Evolutionary conservation across 2,329 filamentous ascomycete genomes (phyloP).

Genomic region (Cytospora mali): DNA sequence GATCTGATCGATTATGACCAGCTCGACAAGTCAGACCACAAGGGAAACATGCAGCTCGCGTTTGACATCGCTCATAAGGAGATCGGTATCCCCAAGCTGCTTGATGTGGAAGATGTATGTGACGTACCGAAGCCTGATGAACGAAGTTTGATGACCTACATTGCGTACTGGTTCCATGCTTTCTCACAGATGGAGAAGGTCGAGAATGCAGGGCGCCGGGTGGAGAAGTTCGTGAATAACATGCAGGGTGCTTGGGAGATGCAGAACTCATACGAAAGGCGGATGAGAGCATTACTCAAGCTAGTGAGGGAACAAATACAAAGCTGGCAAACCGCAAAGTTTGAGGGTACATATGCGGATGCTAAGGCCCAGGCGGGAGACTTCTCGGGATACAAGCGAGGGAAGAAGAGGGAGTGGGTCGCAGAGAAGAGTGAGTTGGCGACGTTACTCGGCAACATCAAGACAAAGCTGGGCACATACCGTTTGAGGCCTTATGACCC

Average conservation of each 20-base stretch:
- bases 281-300: constrained; percentile 81
- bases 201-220: constrained; percentile 91
- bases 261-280: constrained; percentile 92
- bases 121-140: constrained; percentile 96
- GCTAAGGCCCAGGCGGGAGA: constrained; percentile 83
- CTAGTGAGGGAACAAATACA: constrained; percentile 74
- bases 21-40: constrained; percentile 90
- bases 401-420: constrained; percentile 91
- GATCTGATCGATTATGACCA: constrained; percentile 97
- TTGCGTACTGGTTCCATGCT: constrained; percentile 99
- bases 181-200: constrained; percentile 99
- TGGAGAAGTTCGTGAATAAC: constrained; percentile 98
- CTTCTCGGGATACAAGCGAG: constrained; percentile 88
- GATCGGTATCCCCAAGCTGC: constrained; percentile 92
- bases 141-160: constrained; percentile 97
- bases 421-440: constrained; percentile 96
- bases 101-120: constrained; percentile 97
- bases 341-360: constrained; percentile 89
- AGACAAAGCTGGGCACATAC: constrained; percentile 97
- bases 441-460: constrained; percentile 94
- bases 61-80: constrained; percentile 96
- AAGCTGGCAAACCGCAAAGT: constrained; percentile 76
- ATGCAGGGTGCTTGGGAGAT: constrained; percentile 99
- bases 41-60: constrained; percentile 95
- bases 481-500: constrained; percentile 88